Evolutionary conservation across 1,139 yeast genomes (phyloP), one percentile per base, ranked within the genome.

Genomic region (Pichia cactophila): DNA sequence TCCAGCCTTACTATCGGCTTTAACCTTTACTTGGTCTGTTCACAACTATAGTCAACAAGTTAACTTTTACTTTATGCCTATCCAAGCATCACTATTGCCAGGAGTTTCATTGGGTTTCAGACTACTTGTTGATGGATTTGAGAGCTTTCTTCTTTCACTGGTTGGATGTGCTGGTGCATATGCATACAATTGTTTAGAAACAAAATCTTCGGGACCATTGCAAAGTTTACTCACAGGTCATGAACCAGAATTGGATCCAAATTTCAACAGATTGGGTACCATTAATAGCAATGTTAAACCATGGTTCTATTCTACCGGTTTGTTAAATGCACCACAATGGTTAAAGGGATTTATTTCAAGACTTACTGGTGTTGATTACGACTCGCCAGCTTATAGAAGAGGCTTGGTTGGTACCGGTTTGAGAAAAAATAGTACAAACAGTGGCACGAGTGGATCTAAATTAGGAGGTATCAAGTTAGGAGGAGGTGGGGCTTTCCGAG

Each of bases 1-100:
- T 8, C 62, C 65, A 4, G 64, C 66, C 0, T 68, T 78, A 64
- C 63, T 77, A 35, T 72, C 80, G 6, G 78, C 83, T 41, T 69
- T 80, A 48, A 75, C 82, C 2, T 80, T 73, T 59, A 72, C 80
- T 36, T 80, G 85, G 85, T 76, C 83, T 20, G 65, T 84, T 41
- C 66, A 72, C 2, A 73, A 70, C 61, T 77, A 78, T 61, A 71
- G 74, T 58, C 70, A 77, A 41, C 68, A 68, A 33, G 78, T 79
- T 44, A 75, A 72, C 54, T 75, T 80, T 54, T 65, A 78, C 58
- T 64, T 81, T 50, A 64, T 81, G 50, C 80, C 82, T 3, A 73
- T 80, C 42, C 77, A 77, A 56, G 84, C 83, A 0, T 77, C 78
- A 48, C 71, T 80, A 53, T 65, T 80, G 50, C 86, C 86, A 4